Evolutionary conservation across 1,284 basidiomycete genomes (phyloP).

Genomic region (Golubevia pallescens): DNA sequence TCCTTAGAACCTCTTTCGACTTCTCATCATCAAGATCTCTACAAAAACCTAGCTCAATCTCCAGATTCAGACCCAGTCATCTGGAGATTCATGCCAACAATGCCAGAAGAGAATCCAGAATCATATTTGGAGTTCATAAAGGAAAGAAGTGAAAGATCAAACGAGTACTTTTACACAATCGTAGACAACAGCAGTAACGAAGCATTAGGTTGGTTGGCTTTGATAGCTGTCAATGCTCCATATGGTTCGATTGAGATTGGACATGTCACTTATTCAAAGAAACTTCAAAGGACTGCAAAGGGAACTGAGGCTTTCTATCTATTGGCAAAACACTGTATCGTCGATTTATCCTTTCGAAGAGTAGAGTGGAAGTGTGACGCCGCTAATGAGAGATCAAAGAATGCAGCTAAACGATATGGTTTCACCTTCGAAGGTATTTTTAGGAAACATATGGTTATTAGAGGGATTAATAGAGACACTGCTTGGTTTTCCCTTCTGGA

Average conservation of each 20-base stretch:
- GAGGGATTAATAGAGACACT: slow-evolving; percentile 37
- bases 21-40: too few relatives aligned
- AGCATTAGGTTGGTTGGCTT: slow-evolving; percentile 4
- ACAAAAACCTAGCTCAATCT: too few relatives aligned
- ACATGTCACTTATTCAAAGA: slow-evolving; percentile 27
- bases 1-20: too few relatives aligned
- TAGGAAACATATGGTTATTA: slow-evolving; percentile 28
- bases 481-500: slow-evolving; percentile 44
- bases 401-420: slow-evolving; percentile 33
- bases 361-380: slow-evolving; percentile 51
- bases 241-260: slow-evolving; percentile 37
- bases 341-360: slow-evolving; percentile 24
- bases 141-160: neutral
- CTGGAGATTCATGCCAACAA: too few relatives aligned
- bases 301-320: slow-evolving; percentile 36
- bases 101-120: neutral
- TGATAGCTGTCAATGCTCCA: slow-evolving; percentile 17
- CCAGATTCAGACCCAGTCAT: too few relatives aligned
- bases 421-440: slow-evolving; percentile 40
- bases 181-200: neutral
- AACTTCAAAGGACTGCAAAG: slow-evolving; percentile 25
- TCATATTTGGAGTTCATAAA: neutral
- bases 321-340: slow-evolving; percentile 24
- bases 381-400: slow-evolving; percentile 28
- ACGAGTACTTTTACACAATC: neutral